phyloP scores from a whole-genome alignment of 2,329 filamentous ascomycete species.

The Penicillium nordicum region DNA sequence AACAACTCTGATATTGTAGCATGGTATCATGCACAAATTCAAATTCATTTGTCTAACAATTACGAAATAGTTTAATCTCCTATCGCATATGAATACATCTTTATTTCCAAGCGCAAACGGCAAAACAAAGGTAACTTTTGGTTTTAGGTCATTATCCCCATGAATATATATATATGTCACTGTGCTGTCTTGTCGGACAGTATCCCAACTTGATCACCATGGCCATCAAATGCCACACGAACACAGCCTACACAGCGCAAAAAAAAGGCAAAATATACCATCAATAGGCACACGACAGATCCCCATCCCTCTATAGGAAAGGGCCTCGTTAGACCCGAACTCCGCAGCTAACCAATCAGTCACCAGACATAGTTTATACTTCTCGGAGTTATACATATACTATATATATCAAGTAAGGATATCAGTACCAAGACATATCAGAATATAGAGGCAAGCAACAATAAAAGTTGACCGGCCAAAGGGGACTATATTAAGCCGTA shows the following conservation, averaged over 20 bases:
- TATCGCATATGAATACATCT: neutral
- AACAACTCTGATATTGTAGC: neutral
- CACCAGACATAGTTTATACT: neutral
- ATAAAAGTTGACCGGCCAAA: neutral
- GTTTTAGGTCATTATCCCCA: too few species aligned
- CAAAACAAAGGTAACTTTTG: too few species aligned
- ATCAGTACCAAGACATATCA: neutral
- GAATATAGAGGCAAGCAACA: too few species aligned
- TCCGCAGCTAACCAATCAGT: neutral
- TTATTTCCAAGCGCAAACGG: too few species aligned
- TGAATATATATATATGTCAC: neutral
- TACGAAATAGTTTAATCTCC: neutral
- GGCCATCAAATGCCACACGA: too few species aligned
- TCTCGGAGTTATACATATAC: too few species aligned
- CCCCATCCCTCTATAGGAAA: neutral
- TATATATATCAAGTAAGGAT: neutral
- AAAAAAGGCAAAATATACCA: neutral
- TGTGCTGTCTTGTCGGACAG: accelerated
- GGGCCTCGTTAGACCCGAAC: too few species aligned
- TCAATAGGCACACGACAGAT: neutral
- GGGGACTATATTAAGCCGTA: neutral
- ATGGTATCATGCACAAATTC: neutral
- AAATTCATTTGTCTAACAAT: neutral
- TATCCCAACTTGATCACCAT: accelerated
- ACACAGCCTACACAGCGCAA: too few species aligned